These are phyloP conservation scores for Gossypium davidsonii DNA, from an alignment of 441 rosid genomes.

Conservation along the genomic window DNA sequence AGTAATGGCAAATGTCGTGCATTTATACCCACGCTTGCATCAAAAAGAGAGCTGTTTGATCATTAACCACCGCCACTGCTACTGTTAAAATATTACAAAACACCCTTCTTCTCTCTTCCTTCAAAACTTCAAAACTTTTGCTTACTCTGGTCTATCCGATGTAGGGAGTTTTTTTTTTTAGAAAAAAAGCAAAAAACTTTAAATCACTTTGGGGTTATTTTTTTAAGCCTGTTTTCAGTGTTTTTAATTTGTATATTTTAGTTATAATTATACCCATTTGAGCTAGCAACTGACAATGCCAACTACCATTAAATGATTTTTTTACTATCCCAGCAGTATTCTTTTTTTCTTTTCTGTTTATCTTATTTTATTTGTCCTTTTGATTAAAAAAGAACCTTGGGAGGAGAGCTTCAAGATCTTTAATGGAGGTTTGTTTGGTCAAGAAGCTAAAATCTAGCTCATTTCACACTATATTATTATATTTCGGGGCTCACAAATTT, in stretches of 20 bases:
- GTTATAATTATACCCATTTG: slow-evolving; percentile 30
- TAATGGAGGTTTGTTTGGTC: slow-evolving; percentile 41
- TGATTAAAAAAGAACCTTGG: slow-evolving; percentile 27
- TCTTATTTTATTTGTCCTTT: slow-evolving; percentile 25
- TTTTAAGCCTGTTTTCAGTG: neutral
- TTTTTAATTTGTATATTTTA: slow-evolving; percentile 15
- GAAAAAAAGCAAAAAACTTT: neutral
- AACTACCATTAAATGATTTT: slow-evolving; percentile 38
- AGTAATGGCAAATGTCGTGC: slow-evolving; percentile 42
- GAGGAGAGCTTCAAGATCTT: slow-evolving; percentile 36
- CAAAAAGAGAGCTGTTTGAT: slow-evolving; percentile 60
- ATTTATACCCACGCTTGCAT: slow-evolving; percentile 99
- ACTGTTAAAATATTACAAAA: slow-evolving; percentile 29
- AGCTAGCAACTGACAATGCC: slow-evolving; percentile 78
- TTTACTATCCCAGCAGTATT: neutral
- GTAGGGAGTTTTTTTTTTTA: neutral
- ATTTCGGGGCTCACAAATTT: neutral
- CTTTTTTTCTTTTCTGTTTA: slow-evolving; percentile 11
- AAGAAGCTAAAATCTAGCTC: slow-evolving; percentile 38
- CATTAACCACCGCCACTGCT: slow-evolving; percentile 88
- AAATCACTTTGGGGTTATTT: neutral
- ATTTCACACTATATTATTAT: slow-evolving; percentile 12
- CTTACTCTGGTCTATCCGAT: neutral
- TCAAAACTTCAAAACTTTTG: neutral
- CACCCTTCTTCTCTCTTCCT: neutral